A percentile compares a stretch with the other conserved stretches of the same genome.
phyloP scores from a whole-genome alignment of 2,329 filamentous ascomycete species.

The Alternaria sp. region DNA sequence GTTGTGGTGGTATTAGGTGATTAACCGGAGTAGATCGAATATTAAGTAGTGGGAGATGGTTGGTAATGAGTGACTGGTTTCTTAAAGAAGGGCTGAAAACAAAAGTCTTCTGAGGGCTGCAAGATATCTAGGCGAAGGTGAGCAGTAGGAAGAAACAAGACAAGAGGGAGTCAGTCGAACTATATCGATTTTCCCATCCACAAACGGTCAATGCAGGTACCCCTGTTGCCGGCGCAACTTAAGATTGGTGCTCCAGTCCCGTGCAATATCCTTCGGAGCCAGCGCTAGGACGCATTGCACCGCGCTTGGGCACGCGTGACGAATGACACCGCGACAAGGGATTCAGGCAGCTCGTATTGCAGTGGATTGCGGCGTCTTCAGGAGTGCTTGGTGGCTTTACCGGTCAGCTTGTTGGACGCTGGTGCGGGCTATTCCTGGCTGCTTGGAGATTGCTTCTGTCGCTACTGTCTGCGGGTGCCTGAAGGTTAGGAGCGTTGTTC shows the following conservation, averaged over 20 bases:
- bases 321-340: constrained; percentile 18
- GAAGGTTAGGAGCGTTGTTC: constrained; percentile 2
- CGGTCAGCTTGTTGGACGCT: constrained; percentile 10
- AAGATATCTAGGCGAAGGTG: constrained; percentile 5
- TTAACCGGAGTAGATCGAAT: constrained; percentile 29
- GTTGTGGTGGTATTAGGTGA: constrained; percentile 32
- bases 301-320: background rate
- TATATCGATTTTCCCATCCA: constrained; percentile 33
- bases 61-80: constrained; percentile 27
- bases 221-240: constrained; percentile 13
- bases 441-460: constrained; percentile 11
- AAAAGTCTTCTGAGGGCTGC: constrained; percentile 29
- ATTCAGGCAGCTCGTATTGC: constrained; percentile 21
- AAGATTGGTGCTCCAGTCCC: constrained; percentile 17
- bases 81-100: constrained; percentile 38
- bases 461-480: constrained; percentile 9
- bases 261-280: constrained; percentile 5
- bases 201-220: constrained; percentile 8
- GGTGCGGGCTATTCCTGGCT: constrained; percentile 18
- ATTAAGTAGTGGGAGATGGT: constrained; percentile 23
- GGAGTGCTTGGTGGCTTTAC: constrained; percentile 10
- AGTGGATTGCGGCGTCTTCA: constrained; percentile 14
- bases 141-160: constrained; percentile 14
- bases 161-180: constrained; percentile 14
- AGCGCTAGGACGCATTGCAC: constrained; percentile 4